Evolutionary conservation across 75 land plant genomes (phyloP).

Genomic region (Gnetum montanum): DNA sequence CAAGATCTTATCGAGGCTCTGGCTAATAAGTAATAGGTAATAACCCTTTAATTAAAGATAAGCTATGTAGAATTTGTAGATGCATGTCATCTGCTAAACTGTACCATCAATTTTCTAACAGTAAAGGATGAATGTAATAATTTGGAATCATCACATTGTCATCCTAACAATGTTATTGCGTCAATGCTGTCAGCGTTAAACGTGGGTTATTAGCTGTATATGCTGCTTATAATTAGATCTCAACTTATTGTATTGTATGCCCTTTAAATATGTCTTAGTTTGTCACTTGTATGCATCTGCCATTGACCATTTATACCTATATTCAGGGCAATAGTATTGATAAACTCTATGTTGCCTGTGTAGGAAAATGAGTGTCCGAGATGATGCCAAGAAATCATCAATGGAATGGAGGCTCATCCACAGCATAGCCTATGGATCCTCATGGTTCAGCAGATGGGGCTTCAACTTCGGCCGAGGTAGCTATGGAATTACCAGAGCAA

Average conservation of each 20-base stretch:
- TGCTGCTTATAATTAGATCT: neutral
- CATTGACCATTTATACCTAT: no score
- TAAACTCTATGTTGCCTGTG: neutral
- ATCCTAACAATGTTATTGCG: neutral
- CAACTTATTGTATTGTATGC: neutral
- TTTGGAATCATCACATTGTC: no score
- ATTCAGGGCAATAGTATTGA: neutral
- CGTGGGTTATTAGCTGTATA: neutral
- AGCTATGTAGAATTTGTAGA: no score
- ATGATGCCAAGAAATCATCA: constrained; percentile 54
- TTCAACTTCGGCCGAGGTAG: constrained; percentile 60
- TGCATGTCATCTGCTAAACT: no score
- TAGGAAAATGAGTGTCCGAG: constrained; percentile 82
- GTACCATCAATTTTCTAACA: no score
- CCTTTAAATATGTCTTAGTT: neutral
- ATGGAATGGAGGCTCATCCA: constrained; percentile 77
- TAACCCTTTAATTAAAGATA: no score
- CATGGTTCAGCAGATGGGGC: constrained; percentile 78
- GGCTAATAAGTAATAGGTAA: no score
- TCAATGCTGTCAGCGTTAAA: neutral
- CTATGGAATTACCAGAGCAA: constrained; percentile 59
- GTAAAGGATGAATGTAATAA: no score
- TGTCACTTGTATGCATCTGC: no score
- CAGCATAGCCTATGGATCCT: constrained; percentile 50
- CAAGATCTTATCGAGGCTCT: no score